Evolutionary conservation across 352 stramenopile genomes (phyloP).

Genomic region (Blastocystis sp.): DNA sequence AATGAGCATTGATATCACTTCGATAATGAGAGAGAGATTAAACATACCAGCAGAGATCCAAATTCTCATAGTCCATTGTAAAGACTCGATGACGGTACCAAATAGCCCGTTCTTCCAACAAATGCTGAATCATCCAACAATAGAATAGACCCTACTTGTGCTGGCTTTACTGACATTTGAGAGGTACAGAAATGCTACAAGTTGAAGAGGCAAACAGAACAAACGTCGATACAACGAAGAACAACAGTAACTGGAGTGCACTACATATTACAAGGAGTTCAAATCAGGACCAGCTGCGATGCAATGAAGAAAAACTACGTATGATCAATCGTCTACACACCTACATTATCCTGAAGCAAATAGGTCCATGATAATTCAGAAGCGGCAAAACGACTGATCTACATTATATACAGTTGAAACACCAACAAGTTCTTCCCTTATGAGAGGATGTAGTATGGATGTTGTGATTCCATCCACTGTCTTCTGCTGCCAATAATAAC

Average conservation of each 20-base stretch:
- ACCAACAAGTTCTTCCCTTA: not conserved
- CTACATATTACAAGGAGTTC: not conserved
- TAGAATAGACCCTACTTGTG: not conserved
- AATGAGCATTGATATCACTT: not conserved
- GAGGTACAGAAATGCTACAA: not conserved
- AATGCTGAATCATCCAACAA: not conserved
- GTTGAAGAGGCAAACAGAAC: not conserved
- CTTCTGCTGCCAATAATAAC: not conserved
- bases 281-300: not conserved
- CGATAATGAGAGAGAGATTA: not conserved
- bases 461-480: not conserved
- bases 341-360: not conserved
- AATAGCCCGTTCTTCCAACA: not conserved
- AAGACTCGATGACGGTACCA: not conserved
- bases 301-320: conserved; percentile 1
- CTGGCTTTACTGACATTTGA: not conserved
- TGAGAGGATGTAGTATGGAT: not conserved
- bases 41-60: not conserved
- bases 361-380: not conserved
- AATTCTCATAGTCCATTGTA: not conserved
- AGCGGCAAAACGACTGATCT: not conserved
- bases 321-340: not conserved
- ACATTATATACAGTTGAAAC: not conserved
- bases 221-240: not conserved
- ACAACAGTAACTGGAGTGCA: not conserved